Evolutionary conservation across 2,329 filamentous ascomycete species (phyloP).

Genomic region (Diaporthe citri): DNA sequence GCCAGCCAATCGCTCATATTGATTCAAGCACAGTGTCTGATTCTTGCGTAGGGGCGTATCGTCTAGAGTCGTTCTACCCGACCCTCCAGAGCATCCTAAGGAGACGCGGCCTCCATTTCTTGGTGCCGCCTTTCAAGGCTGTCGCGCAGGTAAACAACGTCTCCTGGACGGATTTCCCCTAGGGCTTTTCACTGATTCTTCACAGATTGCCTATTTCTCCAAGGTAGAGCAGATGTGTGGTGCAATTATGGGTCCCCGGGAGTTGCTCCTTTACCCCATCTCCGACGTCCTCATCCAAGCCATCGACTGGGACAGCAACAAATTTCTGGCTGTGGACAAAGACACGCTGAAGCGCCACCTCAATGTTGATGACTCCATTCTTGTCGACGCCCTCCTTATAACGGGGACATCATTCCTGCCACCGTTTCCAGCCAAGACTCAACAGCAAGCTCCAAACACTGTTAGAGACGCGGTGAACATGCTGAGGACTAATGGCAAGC

Average conservation of each 20-base stretch:
- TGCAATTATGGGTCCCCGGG: constrained; percentile 85
- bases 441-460: constrained; percentile 66
- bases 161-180: too few relatives aligned
- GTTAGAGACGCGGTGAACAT: constrained; percentile 84
- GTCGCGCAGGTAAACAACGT: constrained; percentile 79
- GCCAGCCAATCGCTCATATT: constrained; percentile 35
- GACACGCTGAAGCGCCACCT: constrained; percentile 78
- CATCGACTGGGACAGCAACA: constrained; percentile 77
- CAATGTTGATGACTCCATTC: constrained; percentile 75
- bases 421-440: constrained; percentile 74
- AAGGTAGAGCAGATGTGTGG: constrained; percentile 72
- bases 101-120: constrained; percentile 77
- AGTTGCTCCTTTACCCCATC: constrained; percentile 87
- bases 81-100: constrained; percentile 81
- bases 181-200: constrained; percentile 1
- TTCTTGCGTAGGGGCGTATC: constrained; percentile 72
- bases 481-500: constrained; percentile 77
- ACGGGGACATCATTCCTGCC: constrained; percentile 85
- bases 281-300: constrained; percentile 77
- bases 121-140: constrained; percentile 89
- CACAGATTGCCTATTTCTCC: constrained; percentile 79
- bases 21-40: constrained; percentile 37
- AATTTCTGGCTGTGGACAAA: constrained; percentile 74
- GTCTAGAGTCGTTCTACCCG: constrained; percentile 79
- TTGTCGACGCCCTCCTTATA: constrained; percentile 87